Evolutionary conservation across 371 early-diverging fungal genomes (phyloP).

Genomic region (Sporodiniella umbellata): DNA sequence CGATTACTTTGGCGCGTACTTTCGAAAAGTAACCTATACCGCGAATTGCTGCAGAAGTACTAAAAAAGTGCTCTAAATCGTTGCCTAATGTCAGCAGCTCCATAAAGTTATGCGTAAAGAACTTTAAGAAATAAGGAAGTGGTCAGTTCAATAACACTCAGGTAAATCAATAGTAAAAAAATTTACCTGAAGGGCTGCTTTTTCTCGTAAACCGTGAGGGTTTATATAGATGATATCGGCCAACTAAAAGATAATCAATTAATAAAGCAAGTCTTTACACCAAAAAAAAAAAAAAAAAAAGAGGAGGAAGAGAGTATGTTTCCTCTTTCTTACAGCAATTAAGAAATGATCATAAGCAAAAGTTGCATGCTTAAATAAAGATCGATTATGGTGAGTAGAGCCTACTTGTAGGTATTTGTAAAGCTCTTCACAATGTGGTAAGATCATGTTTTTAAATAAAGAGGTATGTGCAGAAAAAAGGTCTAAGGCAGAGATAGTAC

Average conservation of each 20-base stretch:
- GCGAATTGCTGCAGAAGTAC: conserved; percentile 60
- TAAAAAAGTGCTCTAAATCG: conserved; percentile 41
- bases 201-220: conserved; percentile 14
- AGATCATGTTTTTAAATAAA: conserved; percentile 43
- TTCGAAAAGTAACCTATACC: conserved; percentile 71
- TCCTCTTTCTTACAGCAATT: background rate
- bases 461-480: conserved; percentile 52
- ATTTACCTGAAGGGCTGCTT: conserved; percentile 19
- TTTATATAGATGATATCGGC: conserved; percentile 9
- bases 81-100: conserved; percentile 33
- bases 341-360: conserved; percentile 9
- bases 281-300: background rate
- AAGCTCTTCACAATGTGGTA: conserved; percentile 40
- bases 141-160: too few relatives aligned
- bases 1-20: conserved; percentile 49
- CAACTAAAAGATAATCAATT: conserved; percentile 1
- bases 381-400: conserved; percentile 48
- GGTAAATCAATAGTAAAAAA: too few relatives aligned
- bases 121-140: conserved; percentile 25
- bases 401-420: conserved; percentile 42
- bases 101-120: conserved; percentile 50
- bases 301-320: too few relatives aligned
- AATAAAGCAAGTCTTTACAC: background rate
- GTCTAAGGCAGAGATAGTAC: conserved; percentile 49
- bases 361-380: conserved; percentile 6